Evolutionary conservation across 345 rosid genomes (phyloP).

Genomic region (Eucalyptus melliodora): DNA sequence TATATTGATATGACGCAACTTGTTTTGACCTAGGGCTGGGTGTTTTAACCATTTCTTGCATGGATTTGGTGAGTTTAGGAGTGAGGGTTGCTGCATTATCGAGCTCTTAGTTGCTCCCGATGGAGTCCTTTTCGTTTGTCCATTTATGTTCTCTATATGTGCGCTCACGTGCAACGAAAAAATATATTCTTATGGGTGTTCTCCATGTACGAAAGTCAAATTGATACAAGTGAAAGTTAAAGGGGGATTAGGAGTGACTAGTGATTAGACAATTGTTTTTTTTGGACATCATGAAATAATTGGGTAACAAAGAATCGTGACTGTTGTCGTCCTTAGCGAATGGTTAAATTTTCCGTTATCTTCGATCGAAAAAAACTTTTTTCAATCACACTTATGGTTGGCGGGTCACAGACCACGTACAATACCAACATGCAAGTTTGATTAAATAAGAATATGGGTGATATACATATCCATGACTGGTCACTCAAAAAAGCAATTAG

Average conservation of each 20-base stretch:
- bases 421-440: not conserved
- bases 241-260: not conserved
- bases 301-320: not conserved
- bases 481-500: not conserved
- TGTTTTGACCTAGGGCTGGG: not conserved
- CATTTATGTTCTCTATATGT: not conserved
- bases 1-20: not conserved
- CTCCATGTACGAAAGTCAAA: not conserved
- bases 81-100: not conserved
- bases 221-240: not conserved
- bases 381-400: not conserved
- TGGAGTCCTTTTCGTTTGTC: not conserved
- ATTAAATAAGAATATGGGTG: not conserved
- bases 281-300: not conserved
- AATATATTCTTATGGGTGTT: not conserved
- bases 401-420: fast-evolving
- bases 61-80: not conserved
- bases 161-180: not conserved
- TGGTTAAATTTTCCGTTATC: not conserved
- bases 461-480: not conserved
- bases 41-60: not conserved
- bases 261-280: not conserved
- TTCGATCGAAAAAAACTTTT: not conserved
- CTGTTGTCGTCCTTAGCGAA: fast-evolving
- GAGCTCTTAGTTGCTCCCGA: not conserved